phyloP scores from a whole-genome alignment of 2,329 filamentous ascomycete species.

The Hortaea sp. region DNA sequence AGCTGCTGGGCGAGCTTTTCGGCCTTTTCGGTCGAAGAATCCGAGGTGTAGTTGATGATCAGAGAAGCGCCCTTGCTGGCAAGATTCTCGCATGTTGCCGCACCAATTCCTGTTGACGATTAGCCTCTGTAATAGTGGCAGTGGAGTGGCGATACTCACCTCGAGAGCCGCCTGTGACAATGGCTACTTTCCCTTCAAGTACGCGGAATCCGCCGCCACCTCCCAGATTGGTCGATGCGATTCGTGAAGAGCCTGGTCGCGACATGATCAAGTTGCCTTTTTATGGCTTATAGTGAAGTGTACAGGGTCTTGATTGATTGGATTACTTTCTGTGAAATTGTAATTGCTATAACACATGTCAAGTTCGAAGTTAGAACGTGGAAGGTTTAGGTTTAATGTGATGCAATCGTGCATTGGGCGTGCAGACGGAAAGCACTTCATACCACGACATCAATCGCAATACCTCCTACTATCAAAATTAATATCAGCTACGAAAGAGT shows the following conservation, averaged over 20 bases:
- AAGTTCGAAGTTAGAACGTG: too few relatives aligned
- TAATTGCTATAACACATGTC: too few relatives aligned
- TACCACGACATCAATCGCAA: too few relatives aligned
- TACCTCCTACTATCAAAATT: too few relatives aligned
- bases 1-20: constrained; percentile 48
- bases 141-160: constrained; percentile 38
- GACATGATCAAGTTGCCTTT: constrained; percentile 24
- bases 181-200: constrained; percentile 62
- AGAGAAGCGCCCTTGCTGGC: constrained; percentile 61
- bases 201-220: constrained; percentile 24
- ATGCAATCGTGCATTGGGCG: not conserved
- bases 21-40: constrained; percentile 45
- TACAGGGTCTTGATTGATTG: too few relatives aligned
- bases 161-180: constrained; percentile 70
- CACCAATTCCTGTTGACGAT: constrained; percentile 54
- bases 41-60: constrained; percentile 62
- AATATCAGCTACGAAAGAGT: too few relatives aligned
- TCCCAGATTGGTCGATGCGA: constrained; percentile 30
- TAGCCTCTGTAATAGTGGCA: not conserved
- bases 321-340: too few relatives aligned
- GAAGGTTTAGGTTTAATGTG: not conserved
- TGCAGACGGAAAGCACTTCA: not conserved
- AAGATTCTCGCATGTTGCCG: constrained; percentile 57
- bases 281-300: too few relatives aligned
- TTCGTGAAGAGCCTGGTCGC: constrained; percentile 26